A percentile compares a stretch with the other conserved stretches of the same genome.
These are phyloP conservation scores for Mortierella alpina DNA, from an alignment of 192 early-diverging fungal species.

Conservation along the genomic window DNA sequence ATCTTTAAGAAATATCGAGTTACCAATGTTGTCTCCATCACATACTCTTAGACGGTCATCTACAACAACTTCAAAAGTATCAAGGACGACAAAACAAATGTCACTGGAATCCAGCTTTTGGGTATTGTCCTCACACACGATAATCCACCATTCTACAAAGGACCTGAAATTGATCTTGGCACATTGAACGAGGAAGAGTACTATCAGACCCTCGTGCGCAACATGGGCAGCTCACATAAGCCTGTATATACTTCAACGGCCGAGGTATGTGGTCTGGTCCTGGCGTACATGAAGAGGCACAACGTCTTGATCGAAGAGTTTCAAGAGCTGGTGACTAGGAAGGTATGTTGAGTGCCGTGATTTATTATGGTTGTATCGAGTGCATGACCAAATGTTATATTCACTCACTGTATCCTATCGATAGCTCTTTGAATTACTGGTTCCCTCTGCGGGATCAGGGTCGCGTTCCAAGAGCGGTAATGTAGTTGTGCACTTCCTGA, in stretches of 20 bases:
- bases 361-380: not conserved
- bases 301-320: slow-evolving; percentile 26
- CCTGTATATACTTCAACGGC: slow-evolving; percentile 65
- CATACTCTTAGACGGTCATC: slow-evolving; percentile 52
- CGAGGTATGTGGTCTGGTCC: slow-evolving; percentile 57
- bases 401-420: not conserved
- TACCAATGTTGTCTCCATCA: not conserved
- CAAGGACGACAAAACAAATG: slow-evolving; percentile 56
- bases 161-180: slow-evolving; percentile 52
- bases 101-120: slow-evolving; percentile 69
- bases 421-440: slow-evolving; percentile 15
- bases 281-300: slow-evolving; percentile 54
- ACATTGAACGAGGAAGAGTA: slow-evolving; percentile 53
- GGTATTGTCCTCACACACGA: slow-evolving; percentile 68
- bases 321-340: slow-evolving; percentile 38
- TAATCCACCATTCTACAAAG: slow-evolving; percentile 56
- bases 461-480: slow-evolving; percentile 5
- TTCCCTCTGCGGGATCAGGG: not conserved
- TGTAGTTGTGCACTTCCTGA: slow-evolving; percentile 33
- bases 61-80: slow-evolving; percentile 56
- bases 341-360: slow-evolving; percentile 12
- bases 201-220: slow-evolving; percentile 56
- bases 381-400: not conserved
- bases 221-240: slow-evolving; percentile 49
- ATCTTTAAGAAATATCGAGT: too few species aligned